Base-by-base conservation (phyloP, 1,284 basidiomycete species). In the Irpex lacteus region DNA sequence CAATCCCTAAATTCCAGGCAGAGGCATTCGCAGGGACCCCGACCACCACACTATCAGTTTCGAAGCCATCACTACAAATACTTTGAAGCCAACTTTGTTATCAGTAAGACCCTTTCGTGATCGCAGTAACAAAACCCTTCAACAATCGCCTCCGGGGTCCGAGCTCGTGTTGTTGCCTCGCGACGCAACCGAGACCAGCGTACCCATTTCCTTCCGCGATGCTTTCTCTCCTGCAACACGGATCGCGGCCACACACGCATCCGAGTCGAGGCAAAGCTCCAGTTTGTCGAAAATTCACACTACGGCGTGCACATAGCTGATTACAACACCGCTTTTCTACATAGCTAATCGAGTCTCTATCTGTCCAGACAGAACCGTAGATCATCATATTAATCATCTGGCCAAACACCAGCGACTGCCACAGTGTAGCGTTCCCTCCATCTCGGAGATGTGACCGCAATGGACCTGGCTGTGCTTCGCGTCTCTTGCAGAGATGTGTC, bases 151-250 rank as follows among this genome's bases (percentile, higher is more conserved):
- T 49, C 38, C 52, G 62, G 62, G 62, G 62, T 63, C 62, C 40
- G 5, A 32, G 38, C 62, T 37, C 53, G 40, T 44, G 52, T 60
- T 63, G 62, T 63, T 63, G 62, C 54, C 54, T 56, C 54, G 34
- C 54, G 54, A 56, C 54, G 26, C 40, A 44, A 44, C 40, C 40
- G 54, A 56, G 54, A 60, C 59, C 54, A 63, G 58, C 62, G 62
- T 60, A 18, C 13, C n/a, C 50, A 63, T 63, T 63, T 60, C 62
- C 62, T 56, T 63, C 62, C 59, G 62, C 62, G 62, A 60, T 60
- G 59, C 57, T 26, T 38, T 8, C 34, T n/a, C 11, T 26, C 7
- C n/a, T 59, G 11, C 57, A 3, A 26, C 57, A 13, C 55, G 13
- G 55, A 36, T 21, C 15, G 15, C 19, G 36, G 13, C 13, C 18